These are phyloP conservation scores for Eragrostis nindensis DNA, from an alignment of 176 grass and related monocot species.

Conservation along the genomic window DNA sequence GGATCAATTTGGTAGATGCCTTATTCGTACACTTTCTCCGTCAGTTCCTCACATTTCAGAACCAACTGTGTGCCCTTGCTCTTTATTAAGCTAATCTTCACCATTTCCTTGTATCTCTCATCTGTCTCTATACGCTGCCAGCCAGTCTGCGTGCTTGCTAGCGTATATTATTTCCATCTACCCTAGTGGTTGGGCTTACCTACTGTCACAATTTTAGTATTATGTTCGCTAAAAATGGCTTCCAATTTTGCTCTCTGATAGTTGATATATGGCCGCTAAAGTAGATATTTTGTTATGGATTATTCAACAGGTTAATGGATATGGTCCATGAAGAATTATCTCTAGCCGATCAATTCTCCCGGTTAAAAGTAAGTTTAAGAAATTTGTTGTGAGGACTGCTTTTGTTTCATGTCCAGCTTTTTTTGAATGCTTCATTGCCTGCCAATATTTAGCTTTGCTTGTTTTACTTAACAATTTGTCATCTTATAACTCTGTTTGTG, in stretches of 20 bases:
- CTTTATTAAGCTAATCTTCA: conserved; percentile 13
- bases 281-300: conserved; percentile 43
- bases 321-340: conserved; percentile 90
- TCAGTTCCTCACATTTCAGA: conserved; percentile 5
- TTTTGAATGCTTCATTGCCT: no score
- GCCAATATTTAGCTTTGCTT: conserved; percentile 4
- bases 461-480: conserved; percentile 29
- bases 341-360: conserved; percentile 80
- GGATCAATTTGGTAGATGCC: conserved; percentile 7
- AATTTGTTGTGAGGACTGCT: conserved; percentile 1
- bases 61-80: neutral
- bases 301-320: conserved; percentile 82
- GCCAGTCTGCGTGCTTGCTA: neutral
- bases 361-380: conserved; percentile 67
- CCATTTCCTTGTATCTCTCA: neutral
- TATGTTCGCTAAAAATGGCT: conserved; percentile 30
- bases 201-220: conserved; percentile 13
- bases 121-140: neutral
- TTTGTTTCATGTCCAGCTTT: neutral
- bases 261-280: conserved; percentile 8
- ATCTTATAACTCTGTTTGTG: conserved; percentile 6
- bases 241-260: conserved; percentile 17
- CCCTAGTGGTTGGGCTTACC: conserved; percentile 4
- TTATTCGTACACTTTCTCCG: neutral
- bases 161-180: neutral